Base-by-base conservation (phyloP, 2,329 filamentous ascomycete genomes). In the Parastagonospora avenae region DNA sequence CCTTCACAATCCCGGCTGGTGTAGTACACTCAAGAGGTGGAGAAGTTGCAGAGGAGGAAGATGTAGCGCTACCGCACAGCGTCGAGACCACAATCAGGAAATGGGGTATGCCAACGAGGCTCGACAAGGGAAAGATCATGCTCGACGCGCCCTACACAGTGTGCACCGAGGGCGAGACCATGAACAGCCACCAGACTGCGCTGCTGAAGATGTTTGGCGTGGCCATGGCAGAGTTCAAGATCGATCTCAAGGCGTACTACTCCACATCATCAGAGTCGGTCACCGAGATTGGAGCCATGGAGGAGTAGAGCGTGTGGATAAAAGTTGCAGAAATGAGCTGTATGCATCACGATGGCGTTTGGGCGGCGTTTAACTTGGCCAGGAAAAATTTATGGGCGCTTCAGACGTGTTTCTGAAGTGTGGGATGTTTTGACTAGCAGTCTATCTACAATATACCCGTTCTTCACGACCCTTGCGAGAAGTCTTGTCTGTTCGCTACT, bases 141-240 rank as follows among this genome's bases (percentile, higher is more conserved):
- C 80, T 97, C 43, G 87, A 89, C 63, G 81, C 81, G 42, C 79
- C 80, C 19, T 95, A 92, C 72, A 82, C 82, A 8, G 86, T 99
- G 42, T 97, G 93, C 78, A 86, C 86, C 67, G 87, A 92, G 74
- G 94, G 93, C 9, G 85, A 97, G 70, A 82, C 86, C 38, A 77
- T 99, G 62, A 92, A 97, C 76, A 92, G 90, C 62, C 84, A 93
- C 65, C 94, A 99, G 82, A 97, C 94, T 50, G 88, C 92, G 59
- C 78, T 99, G 70, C 76, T 99, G 75, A 97, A 97, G 84, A 82
- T 96, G 67, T 97, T 99, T 77, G 89, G 91, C 46, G 85, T 97
- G 50, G 91, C 90, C 57, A 85, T 94, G 76, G 90, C 91, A 51
- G 92, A 97, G 78, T 99, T 99, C 79, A 87, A 82, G 73, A 86